Evolutionary conservation across 23 red algal genomes (phyloP), one percentile per base, ranked within the genome.

Genomic region (Cyanidiococcus yangmingshanensis): DNA sequence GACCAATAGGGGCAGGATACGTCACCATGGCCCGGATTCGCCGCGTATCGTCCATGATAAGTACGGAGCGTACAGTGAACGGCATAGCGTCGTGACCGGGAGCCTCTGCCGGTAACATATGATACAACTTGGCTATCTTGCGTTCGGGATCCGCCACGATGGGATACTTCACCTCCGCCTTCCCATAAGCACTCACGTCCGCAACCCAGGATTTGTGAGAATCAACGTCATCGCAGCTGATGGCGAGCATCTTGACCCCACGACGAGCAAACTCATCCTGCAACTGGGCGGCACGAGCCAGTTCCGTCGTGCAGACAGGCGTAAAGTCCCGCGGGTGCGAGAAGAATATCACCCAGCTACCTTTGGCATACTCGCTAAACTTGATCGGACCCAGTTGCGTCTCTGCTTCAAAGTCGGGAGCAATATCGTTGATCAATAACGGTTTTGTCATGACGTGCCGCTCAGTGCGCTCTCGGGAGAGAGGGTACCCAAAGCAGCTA

Each of bases 261-360:
- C 89, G 78, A 58, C 76, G 76, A 29, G 68, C 83, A 76, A 92
- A 92, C 80, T 86, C 89, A 18, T 77, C 68, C 38, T 79, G 74
- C 51, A 92, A 50, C 77, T 87, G 83, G 21, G 83, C 81, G 24
- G 85, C 75, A 37, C 83, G 89, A 36, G 76, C 89, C 74, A 92
- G 59, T 79, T 92, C 89, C 29, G 89, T 92, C 24, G 89, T 92
- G 89, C 89, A 92, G 0, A 92, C 83, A 39, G 89, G 89, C 32
- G 89, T 92, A 67, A 86, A 92, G 45, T 71, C 63, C 12, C 63
- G 63, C 32, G 63, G 63, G 32, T 71, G 63, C 27, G 63, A 71
- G 32, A 71, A 71, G 63, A 71, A 30, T 2, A 71, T 35, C 63
- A 71, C 63, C 63, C 63, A 71, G 32, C 63, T 71, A 35, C 27